Conservation (phyloP, 257 asterid genomes). For the Gentiana macrophylla region DNA sequence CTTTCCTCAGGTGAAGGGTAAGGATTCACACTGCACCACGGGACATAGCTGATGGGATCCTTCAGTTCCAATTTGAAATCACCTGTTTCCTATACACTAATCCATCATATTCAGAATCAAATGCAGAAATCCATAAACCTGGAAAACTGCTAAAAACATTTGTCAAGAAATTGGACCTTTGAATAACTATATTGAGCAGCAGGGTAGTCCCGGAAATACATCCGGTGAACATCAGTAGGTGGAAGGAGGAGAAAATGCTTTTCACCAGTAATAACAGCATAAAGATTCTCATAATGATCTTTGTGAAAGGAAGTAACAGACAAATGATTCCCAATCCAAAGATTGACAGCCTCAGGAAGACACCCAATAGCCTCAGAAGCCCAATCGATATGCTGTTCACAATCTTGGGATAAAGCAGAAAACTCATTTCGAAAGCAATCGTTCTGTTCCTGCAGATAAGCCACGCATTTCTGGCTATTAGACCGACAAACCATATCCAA, state of each 20-base stretch:
- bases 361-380: conserved; percentile 75
- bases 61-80: conserved; percentile 60
- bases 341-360: conserved; percentile 81
- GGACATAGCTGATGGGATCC: conserved; percentile 45
- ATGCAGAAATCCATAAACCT: background rate
- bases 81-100: conserved; percentile 42
- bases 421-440: conserved; percentile 82
- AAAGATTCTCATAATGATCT: conserved; percentile 86
- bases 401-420: conserved; percentile 40
- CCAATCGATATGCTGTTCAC: conserved; percentile 58
- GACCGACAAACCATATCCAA: conserved; percentile 38
- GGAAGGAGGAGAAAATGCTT: conserved; percentile 75
- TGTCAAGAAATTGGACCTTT: conserved; percentile 28
- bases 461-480: conserved; percentile 17
- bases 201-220: conserved; percentile 61
- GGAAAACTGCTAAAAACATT: background rate
- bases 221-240: conserved; percentile 85
- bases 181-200: conserved; percentile 53
- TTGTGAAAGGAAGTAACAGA: conserved; percentile 83
- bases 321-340: conserved; percentile 64
- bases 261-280: conserved; percentile 73
- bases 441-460: conserved; percentile 86
- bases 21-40: conserved; percentile 94
- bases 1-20: conserved; percentile 43
- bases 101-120: background rate